phyloP scores from a whole-genome alignment of 2,329 filamentous ascomycete species.

The Colletotrichum viniferum region DNA sequence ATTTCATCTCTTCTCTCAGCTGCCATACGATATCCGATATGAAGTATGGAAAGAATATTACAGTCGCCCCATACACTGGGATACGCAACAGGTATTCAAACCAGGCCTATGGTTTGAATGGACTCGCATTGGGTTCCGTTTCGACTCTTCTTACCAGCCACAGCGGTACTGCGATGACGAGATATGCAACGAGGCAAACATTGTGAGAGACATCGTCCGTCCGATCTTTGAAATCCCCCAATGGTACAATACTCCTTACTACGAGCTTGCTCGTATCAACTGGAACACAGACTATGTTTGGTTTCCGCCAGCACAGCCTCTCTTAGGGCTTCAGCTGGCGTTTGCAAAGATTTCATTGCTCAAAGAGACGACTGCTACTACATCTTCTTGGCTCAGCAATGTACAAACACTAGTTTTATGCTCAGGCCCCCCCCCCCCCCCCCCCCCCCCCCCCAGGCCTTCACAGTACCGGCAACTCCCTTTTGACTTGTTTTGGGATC shows the following conservation, averaged over 20 bases:
- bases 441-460: fast-evolving
- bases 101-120: neutral
- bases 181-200: neutral
- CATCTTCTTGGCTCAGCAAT: neutral
- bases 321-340: neutral
- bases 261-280: neutral
- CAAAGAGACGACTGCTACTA: neutral
- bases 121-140: neutral
- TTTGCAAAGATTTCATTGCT: neutral
- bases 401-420: neutral
- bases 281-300: neutral
- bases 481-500: neutral
- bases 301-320: neutral
- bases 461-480: neutral
- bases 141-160: neutral
- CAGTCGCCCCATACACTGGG: neutral
- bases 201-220: neutral
- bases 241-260: neutral
- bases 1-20: neutral
- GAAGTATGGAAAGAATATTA: neutral
- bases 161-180: neutral
- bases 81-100: neutral
- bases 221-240: neutral
- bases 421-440: neutral
- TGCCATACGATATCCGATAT: neutral